These are phyloP conservation scores for Entomophthora muscae DNA, from an alignment of 371 early-diverging fungal genomes.

Conservation along the genomic window DNA sequence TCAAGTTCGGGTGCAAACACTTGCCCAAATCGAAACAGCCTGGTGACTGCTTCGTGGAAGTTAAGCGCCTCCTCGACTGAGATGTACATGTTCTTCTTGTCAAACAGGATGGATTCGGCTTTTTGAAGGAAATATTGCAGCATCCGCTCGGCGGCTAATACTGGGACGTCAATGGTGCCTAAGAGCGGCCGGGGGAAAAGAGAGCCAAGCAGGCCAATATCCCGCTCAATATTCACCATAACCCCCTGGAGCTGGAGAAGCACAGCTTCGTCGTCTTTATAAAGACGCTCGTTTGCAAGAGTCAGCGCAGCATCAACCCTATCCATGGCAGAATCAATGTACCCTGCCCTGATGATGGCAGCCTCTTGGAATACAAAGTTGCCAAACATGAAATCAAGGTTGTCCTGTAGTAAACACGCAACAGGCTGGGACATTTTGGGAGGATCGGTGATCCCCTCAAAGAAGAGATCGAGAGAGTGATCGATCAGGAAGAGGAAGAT, in stretches of 20 bases:
- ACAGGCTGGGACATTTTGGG: background rate
- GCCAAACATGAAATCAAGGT: background rate
- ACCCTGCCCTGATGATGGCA: background rate
- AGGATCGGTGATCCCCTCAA: background rate
- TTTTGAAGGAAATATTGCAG: background rate
- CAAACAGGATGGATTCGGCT: background rate
- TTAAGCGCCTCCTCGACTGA: constrained; percentile 2
- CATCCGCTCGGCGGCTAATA: background rate
- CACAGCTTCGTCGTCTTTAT: background rate
- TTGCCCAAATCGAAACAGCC: background rate
- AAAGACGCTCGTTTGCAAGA: background rate
- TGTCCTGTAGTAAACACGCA: background rate
- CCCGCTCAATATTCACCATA: background rate
- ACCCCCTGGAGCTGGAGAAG: background rate
- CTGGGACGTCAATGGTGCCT: background rate
- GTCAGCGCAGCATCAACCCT: background rate
- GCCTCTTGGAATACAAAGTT: background rate
- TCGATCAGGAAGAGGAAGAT: background rate
- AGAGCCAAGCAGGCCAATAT: background rate
- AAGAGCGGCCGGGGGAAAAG: background rate
- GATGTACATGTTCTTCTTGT: background rate
- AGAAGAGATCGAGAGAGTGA: background rate
- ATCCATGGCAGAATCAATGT: background rate
- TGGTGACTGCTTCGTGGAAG: background rate
- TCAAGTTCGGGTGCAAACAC: background rate